These are phyloP conservation scores for Pisolithus thermaeus DNA, from an alignment of 1,284 basidiomycete species.

Conservation along the genomic window DNA sequence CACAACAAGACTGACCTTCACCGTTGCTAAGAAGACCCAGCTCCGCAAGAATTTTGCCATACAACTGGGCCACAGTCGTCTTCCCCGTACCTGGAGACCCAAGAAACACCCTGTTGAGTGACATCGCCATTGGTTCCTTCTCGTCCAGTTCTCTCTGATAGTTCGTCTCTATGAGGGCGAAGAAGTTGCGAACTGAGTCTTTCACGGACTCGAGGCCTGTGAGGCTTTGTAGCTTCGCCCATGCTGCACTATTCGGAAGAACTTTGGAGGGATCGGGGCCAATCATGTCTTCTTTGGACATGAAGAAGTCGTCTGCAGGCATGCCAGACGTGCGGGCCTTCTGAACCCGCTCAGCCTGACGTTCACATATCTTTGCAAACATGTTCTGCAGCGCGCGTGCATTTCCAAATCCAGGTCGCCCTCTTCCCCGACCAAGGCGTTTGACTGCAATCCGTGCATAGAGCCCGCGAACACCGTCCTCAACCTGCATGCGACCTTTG, in stretches of 20 bases:
- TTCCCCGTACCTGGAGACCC: constrained; percentile 66
- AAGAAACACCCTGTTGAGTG: constrained; percentile 58
- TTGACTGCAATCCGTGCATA: constrained; percentile 50
- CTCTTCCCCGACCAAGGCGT: constrained; percentile 51
- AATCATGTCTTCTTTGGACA: constrained; percentile 51
- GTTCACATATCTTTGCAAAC: constrained; percentile 39
- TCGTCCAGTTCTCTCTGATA: constrained; percentile 55
- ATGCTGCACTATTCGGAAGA: constrained; percentile 39
- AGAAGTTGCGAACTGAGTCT: constrained; percentile 42
- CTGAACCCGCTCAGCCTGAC: constrained; percentile 46
- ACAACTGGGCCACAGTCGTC: constrained; percentile 60
- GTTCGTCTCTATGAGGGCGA: constrained; percentile 44
- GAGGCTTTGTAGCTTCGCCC: constrained; percentile 46
- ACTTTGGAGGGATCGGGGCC: constrained; percentile 55
- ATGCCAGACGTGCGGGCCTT: constrained; percentile 35
- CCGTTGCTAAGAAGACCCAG: constrained; percentile 57
- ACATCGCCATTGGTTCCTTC: constrained; percentile 43
- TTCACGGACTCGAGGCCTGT: constrained; percentile 56
- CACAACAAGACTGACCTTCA: constrained; percentile 41
- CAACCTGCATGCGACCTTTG: constrained; percentile 45
- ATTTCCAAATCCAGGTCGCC: constrained; percentile 56
- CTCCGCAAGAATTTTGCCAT: constrained; percentile 55
- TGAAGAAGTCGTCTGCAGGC: constrained; percentile 42
- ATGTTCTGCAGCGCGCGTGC: constrained; percentile 53
- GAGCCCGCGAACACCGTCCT: constrained; percentile 50